These are phyloP conservation scores for Penicillium antarcticum DNA, from an alignment of 495 filamentous ascomycete species.

Conservation along the genomic window DNA sequence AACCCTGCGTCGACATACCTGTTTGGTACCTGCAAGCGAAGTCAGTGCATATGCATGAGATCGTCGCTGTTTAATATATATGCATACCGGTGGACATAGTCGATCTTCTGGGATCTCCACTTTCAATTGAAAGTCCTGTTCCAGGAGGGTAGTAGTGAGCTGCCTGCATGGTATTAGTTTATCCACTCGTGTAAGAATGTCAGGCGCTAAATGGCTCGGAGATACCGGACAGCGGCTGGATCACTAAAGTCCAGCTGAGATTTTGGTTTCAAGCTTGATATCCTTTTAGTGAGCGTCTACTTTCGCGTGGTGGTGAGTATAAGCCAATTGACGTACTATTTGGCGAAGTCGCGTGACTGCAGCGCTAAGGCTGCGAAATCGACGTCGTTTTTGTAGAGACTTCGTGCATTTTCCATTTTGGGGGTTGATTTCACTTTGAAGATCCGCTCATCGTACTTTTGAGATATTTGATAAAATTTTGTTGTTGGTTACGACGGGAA, in stretches of 20 bases:
- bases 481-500: not conserved
- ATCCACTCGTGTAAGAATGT: not conserved
- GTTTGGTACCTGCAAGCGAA: slow-evolving; percentile 58
- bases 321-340: slow-evolving; percentile 35
- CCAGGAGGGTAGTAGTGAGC: slow-evolving; percentile 75
- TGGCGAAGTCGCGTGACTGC: slow-evolving; percentile 56
- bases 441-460: not conserved
- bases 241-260: slow-evolving; percentile 78
- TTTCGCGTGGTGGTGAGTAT: not conserved
- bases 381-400: slow-evolving; percentile 58
- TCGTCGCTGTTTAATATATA: not conserved
- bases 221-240: slow-evolving; percentile 67
- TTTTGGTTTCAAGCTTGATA: slow-evolving; percentile 52
- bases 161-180: slow-evolving; percentile 44
- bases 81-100: slow-evolving; percentile 81
- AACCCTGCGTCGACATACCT: slow-evolving; percentile 30
- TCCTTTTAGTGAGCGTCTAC: slow-evolving; percentile 6
- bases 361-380: slow-evolving; percentile 60
- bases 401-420: slow-evolving; percentile 31
- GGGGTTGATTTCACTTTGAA: not conserved
- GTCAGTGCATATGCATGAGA: slow-evolving; percentile 1
- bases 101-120: slow-evolving; percentile 72
- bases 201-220: not conserved
- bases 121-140: slow-evolving; percentile 67
- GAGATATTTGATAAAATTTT: not conserved